These are phyloP conservation scores for Lactarius sanguifluus DNA, from an alignment of 768 basidiomycete species.

Conservation along the genomic window DNA sequence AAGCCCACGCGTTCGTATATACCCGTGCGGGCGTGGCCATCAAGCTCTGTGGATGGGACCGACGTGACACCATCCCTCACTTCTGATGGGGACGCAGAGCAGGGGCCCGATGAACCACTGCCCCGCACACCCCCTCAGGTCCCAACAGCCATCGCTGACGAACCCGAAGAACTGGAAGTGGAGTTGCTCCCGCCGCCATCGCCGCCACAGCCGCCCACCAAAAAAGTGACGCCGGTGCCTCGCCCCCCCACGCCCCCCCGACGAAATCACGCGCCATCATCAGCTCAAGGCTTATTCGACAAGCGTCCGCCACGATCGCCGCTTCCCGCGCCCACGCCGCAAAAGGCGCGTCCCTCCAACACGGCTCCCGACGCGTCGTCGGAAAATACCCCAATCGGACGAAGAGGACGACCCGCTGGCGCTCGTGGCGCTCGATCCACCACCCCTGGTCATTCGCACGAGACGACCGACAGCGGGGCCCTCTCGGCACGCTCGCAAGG, in stretches of 20 bases:
- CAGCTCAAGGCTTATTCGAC: constrained; percentile 45
- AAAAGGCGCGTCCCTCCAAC: constrained; percentile 58
- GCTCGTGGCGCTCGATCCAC: constrained; percentile 8
- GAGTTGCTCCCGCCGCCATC: constrained; percentile 2
- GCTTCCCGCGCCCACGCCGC: constrained; percentile 51
- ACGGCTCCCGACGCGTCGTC: constrained; percentile 34
- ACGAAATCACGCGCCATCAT: constrained; percentile 1
- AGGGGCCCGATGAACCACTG: constrained; percentile 21
- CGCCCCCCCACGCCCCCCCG: constrained; percentile 13
- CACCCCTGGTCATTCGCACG: constrained; percentile 10
- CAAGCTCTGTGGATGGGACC: constrained; percentile 28
- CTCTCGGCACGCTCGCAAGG: not conserved
- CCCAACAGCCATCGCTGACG: constrained; percentile 10
- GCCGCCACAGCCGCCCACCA: constrained; percentile 5
- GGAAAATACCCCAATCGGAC: not conserved
- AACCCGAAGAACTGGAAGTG: constrained; percentile 5
- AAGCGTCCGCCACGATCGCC: constrained; percentile 66
- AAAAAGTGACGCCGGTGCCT: constrained; percentile 7
- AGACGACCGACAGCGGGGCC: not conserved
- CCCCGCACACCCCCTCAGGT: constrained; percentile 28
- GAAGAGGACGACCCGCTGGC: constrained; percentile 26
- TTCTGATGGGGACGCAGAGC: constrained; percentile 26
- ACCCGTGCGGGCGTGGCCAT: constrained; percentile 25
- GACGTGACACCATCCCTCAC: constrained; percentile 30
- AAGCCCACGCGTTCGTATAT: constrained; percentile 12